Base-by-base conservation (phyloP, 257 asterid genomes). In the Voacanga thouarsii region DNA sequence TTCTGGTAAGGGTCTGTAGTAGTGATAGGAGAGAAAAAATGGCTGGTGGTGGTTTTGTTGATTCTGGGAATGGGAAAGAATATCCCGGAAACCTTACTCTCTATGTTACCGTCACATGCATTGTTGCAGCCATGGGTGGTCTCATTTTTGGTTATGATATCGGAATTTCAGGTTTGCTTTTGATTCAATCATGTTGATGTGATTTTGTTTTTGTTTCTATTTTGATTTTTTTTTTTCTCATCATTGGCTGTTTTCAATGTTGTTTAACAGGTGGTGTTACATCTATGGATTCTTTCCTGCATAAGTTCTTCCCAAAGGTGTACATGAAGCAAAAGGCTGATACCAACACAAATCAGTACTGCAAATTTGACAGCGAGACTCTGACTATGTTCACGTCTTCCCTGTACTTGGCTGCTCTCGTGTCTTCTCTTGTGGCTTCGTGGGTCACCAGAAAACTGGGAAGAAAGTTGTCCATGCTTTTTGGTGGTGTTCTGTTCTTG, bases 41-140 rank as follows among this genome's bases (percentile, higher is more conserved):
- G 98, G 97, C 98, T 26, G 98, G 94, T 39, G 97, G 97, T 75
- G 98, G 96, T 66, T 59, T 92, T 16, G 92, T 87, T 21, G 88
- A 82, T 65, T 68, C 87, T 16, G 92, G 87, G 1, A 76, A 12
- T 75, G 86, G 90, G 39, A 90, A 89, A 77, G 90, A 76, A 33
- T 94, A 94, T 83, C 94, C 97, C 67, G 97, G 98, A 14, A 82
- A 87, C 43, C 91, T 94, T 10, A 94, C 97, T 64, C 81, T 80
- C 4, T 89, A 90, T 70, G 97, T 92, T 49, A 82, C 89, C 39
- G 16, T 81, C 8, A 90, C 97, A 41, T 94, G 97, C 79, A 82
- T 94, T 75, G 88, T 92, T n/a, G 98, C 98, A 1, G 98, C 95
- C 84, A 94, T 90, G 97, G 98, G 98, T 2, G 98, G 98, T 11